phyloP scores from a whole-genome alignment of 257 asterid species.

The Hygrophila difformis region DNA sequence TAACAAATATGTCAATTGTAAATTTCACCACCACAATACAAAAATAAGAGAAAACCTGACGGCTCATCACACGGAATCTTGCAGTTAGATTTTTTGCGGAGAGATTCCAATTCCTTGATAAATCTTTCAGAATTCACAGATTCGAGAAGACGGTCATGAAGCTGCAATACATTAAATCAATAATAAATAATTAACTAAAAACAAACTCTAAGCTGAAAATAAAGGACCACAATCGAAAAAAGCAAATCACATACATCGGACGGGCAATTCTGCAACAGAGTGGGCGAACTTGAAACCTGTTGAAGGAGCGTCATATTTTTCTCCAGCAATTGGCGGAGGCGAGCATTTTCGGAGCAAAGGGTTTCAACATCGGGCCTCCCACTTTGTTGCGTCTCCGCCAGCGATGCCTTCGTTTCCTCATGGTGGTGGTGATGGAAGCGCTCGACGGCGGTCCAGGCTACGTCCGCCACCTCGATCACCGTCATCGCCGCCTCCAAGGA shows the following conservation, averaged over 20 bases:
- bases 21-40: too few species aligned
- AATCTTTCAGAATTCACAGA: conserved; percentile 39
- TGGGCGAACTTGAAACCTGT: conserved; percentile 41
- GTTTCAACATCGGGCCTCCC: conserved; percentile 31
- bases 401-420: conserved; percentile 24
- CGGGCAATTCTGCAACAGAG: conserved; percentile 34
- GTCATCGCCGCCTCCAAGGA: conserved; percentile 78
- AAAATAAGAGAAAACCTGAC: conserved; percentile 38
- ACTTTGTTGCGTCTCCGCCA: conserved; percentile 13
- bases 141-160: conserved; percentile 36
- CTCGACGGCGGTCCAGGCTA: conserved; percentile 78
- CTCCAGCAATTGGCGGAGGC: conserved; percentile 65
- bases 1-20: too few species aligned
- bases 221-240: not conserved
- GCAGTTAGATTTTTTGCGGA: conserved; percentile 19
- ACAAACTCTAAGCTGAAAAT: too few species aligned
- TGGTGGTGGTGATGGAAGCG: conserved; percentile 46
- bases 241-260: conserved; percentile 30
- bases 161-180: conserved; percentile 24
- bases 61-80: conserved; percentile 46
- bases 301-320: conserved; percentile 57
- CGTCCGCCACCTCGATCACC: conserved; percentile 82
- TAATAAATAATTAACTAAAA: too few species aligned
- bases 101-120: conserved; percentile 32
- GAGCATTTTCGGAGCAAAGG: conserved; percentile 55